Evolutionary conservation across 805 yeast genomes (phyloP).

Genomic region (Kuraishia borneana): DNA sequence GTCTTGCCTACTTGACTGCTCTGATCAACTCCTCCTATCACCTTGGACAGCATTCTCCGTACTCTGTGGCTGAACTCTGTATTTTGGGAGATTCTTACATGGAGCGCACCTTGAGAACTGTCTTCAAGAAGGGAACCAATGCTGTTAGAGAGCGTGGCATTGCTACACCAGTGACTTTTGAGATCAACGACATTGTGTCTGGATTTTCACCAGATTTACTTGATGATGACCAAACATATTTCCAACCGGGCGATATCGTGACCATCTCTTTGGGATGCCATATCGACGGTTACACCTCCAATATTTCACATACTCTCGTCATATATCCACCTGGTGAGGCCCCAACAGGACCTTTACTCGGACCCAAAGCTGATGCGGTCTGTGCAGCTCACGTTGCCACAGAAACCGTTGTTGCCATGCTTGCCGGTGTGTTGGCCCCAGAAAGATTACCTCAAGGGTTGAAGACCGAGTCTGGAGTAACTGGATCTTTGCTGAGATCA

Average conservation of each 20-base stretch:
- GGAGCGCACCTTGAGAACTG: slow-evolving; percentile 42
- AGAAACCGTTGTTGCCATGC: slow-evolving; percentile 70
- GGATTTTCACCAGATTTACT: slow-evolving; percentile 87
- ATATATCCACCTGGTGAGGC: slow-evolving; percentile 51
- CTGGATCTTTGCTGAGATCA: slow-evolving; percentile 59
- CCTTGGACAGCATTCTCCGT: slow-evolving; percentile 32
- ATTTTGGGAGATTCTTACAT: slow-evolving; percentile 71
- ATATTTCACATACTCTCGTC: slow-evolving; percentile 77
- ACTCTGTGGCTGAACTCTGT: slow-evolving; percentile 64
- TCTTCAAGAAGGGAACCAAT: slow-evolving; percentile 39
- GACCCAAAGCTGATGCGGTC: slow-evolving; percentile 78
- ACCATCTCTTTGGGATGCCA: slow-evolving; percentile 84
- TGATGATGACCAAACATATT: slow-evolving; percentile 33
- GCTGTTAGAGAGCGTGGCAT: slow-evolving; percentile 81
- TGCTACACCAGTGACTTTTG: slow-evolving; percentile 83
- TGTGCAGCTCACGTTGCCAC: slow-evolving; percentile 85
- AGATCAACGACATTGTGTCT: slow-evolving; percentile 63
- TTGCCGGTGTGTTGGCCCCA: slow-evolving; percentile 66
- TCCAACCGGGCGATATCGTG: slow-evolving; percentile 73
- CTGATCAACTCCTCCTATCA: slow-evolving; percentile 72
- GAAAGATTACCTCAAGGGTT: slow-evolving; percentile 58
- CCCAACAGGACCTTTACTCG: slow-evolving; percentile 74
- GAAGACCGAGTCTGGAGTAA: slow-evolving; percentile 31
- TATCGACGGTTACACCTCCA: slow-evolving; percentile 89
- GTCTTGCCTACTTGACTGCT: slow-evolving; percentile 51